Conservation (phyloP, 2,329 filamentous ascomycete genomes). For the Sclerotinia minor region DNA sequence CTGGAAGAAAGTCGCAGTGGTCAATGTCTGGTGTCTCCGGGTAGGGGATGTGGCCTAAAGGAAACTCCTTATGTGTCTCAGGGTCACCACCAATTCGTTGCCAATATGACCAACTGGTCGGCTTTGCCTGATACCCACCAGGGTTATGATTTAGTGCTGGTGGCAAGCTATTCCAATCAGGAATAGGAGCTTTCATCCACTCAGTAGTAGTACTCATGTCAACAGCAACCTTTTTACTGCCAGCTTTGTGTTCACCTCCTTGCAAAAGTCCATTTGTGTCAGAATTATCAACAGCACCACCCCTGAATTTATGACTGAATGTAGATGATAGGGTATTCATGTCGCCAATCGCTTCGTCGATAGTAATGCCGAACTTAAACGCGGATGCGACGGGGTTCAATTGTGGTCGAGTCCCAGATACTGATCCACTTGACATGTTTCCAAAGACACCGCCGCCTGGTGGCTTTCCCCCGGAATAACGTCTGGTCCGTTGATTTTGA, state of each 20-base stretch:
- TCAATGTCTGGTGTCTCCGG: conserved; percentile 9
- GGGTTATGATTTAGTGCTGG: conserved; percentile 16
- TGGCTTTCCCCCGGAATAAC: conserved; percentile 9
- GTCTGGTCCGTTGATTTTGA: conserved; percentile 14
- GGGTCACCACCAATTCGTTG: conserved; percentile 25
- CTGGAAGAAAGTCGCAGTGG: conserved; percentile 20
- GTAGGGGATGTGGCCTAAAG: conserved; percentile 25
- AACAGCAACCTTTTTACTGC: background rate
- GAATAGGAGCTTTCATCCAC: conserved; percentile 20
- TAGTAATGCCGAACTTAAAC: conserved; percentile 9
- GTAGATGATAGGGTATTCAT: background rate
- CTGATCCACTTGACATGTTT: background rate
- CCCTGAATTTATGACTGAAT: background rate
- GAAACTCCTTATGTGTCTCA: conserved; percentile 16
- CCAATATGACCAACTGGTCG: conserved; percentile 23
- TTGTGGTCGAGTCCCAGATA: background rate
- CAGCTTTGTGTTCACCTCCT: background rate
- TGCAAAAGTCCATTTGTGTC: background rate
- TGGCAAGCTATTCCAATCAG: conserved; percentile 13
- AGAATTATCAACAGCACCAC: background rate
- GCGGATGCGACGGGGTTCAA: conserved; percentile 5
- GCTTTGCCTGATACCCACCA: conserved; percentile 15
- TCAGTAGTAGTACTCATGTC: background rate
- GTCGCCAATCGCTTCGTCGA: background rate
- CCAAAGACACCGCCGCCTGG: conserved; percentile 20